A percentile compares a stretch with the other conserved stretches of the same genome.
Evolutionary conservation across 2,329 filamentous ascomycete genomes (phyloP).

Genomic region (Botrytis porri): DNA sequence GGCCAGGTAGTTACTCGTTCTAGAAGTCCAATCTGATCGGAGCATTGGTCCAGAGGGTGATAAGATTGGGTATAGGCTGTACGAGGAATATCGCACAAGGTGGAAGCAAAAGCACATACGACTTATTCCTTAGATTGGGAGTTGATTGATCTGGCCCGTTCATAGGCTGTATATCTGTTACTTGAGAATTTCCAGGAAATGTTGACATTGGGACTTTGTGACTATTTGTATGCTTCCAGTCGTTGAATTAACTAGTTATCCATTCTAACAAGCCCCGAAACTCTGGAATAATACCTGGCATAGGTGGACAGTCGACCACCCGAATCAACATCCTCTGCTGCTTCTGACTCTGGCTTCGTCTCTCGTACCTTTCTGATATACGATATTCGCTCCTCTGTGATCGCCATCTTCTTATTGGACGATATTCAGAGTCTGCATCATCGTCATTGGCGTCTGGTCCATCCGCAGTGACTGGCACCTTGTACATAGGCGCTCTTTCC

Average conservation of each 20-base stretch:
- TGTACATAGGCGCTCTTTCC: not conserved
- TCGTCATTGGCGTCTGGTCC: not conserved
- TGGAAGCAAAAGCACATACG: not conserved
- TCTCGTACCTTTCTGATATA: not conserved
- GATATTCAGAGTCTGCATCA: not conserved
- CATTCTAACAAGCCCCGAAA: not conserved
- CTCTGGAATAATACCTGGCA: not conserved
- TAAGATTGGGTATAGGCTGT: not conserved
- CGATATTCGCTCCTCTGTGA: too few species aligned
- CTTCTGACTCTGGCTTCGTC: not conserved
- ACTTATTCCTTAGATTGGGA: rapidly evolving
- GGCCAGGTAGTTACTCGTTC: rapidly evolving
- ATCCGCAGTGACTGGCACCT: too few species aligned
- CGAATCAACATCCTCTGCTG: not conserved
- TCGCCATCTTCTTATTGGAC: too few species aligned
- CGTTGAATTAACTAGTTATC: not conserved
- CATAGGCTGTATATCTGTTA: too few species aligned
- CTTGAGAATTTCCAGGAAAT: too few species aligned
- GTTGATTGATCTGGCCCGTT: too few species aligned
- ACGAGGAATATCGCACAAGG: not conserved
- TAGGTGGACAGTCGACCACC: not conserved
- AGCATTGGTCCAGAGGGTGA: not conserved
- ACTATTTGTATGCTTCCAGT: rapidly evolving
- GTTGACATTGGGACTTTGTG: too few species aligned
- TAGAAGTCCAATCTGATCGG: not conserved